A percentile compares a stretch with the other conserved stretches of the same genome.
phyloP scores from a whole-genome alignment of 2,329 filamentous ascomycete species.

The Monilinia fructicola region DNA sequence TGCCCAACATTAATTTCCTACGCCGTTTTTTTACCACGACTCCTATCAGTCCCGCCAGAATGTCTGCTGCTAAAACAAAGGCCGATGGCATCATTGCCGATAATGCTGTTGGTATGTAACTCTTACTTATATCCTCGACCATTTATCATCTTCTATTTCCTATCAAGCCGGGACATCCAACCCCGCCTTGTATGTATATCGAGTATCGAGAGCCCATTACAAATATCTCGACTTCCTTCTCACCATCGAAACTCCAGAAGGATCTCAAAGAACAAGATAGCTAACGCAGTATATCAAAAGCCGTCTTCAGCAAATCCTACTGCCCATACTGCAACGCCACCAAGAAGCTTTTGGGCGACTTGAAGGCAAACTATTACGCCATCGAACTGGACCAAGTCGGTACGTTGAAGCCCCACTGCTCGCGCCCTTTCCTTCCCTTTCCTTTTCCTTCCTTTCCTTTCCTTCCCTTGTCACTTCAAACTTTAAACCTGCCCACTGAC shows the following conservation, averaged over 20 bases:
- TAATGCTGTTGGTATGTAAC: conserved; percentile 72
- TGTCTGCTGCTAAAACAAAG: conserved; percentile 82
- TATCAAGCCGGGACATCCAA: not conserved
- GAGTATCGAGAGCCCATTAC: not conserved
- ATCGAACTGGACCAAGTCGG: conserved; percentile 84
- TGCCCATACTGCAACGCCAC: conserved; percentile 87
- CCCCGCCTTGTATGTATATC: not conserved
- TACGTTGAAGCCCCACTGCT: conserved; percentile 48
- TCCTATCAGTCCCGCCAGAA: conserved; percentile 59
- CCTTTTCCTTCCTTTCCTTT: not conserved
- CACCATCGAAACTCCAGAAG: too few relatives aligned
- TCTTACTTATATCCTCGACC: too few relatives aligned
- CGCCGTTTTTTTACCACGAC: conserved; percentile 68
- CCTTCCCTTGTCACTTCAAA: not conserved
- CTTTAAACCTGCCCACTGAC: not conserved
- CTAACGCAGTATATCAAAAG: conserved; percentile 43
- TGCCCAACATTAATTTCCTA: conserved; percentile 61
- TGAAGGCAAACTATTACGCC: conserved; percentile 69
- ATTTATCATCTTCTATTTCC: not conserved
- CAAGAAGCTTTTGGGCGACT: conserved; percentile 70
- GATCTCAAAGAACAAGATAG: not conserved
- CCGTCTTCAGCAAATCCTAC: conserved; percentile 96
- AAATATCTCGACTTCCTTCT: not conserved
- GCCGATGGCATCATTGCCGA: conserved; percentile 84
- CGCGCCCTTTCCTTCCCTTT: too few relatives aligned